phyloP scores from a whole-genome alignment of 2,329 filamentous ascomycete species.

The Fusarium oxysporum region DNA sequence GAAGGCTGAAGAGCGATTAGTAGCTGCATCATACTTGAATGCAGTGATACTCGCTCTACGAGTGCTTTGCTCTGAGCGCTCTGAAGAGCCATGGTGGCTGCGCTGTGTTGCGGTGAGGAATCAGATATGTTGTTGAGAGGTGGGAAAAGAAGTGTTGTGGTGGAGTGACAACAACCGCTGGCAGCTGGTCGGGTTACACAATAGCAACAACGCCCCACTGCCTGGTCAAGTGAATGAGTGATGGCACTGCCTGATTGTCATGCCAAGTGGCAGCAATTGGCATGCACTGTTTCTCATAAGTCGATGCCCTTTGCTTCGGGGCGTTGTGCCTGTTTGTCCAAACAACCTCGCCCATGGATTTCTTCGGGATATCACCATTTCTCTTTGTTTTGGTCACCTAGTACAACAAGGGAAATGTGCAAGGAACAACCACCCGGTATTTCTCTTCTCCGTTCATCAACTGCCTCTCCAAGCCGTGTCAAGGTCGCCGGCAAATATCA shows the following conservation, averaged over 20 bases:
- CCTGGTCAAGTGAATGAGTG: neutral
- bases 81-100: rapidly evolving
- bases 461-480: rapidly evolving
- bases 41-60: rapidly evolving
- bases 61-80: neutral
- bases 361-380: rapidly evolving
- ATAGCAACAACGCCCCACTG: too few relatives aligned
- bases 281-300: rapidly evolving
- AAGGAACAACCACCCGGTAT: rapidly evolving
- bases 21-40: rapidly evolving
- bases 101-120: rapidly evolving
- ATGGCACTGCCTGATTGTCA: rapidly evolving
- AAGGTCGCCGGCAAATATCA: rapidly evolving
- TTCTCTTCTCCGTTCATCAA: rapidly evolving
- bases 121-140: neutral
- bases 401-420: rapidly evolving
- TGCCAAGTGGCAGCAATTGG: rapidly evolving
- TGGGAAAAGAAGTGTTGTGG: neutral
- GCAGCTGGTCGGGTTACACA: neutral
- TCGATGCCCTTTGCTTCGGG: neutral
- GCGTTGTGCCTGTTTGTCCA: rapidly evolving
- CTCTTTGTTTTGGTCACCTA: rapidly evolving
- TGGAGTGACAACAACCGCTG: rapidly evolving
- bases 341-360: rapidly evolving
- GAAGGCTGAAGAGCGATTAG: neutral